Evolutionary conservation across 2,329 filamentous ascomycete genomes (phyloP), one percentile per base, ranked within the genome.

Genomic region (Apiospora saccharicola): DNA sequence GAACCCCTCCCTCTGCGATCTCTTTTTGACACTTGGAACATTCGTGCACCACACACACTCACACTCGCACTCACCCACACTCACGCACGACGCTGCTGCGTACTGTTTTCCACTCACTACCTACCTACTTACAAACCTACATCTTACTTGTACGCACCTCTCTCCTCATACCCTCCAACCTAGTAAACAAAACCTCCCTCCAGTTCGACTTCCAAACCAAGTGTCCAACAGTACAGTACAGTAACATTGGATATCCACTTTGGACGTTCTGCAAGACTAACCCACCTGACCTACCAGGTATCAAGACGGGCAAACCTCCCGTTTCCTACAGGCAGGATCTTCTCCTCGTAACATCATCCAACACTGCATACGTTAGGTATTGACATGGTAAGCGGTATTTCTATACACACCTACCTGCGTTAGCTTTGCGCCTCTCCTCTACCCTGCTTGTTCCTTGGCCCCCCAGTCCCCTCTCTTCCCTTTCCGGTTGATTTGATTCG

Each of bases 1-100:
- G 57, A 64, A 69, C 67, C 67, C 67, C 67, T 69, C 67, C 44
- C 61, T 41, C 61, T 64, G 57, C 57, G n/a, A 34, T 64, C 26
- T 64, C 41, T 64, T n/a, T n/a, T 24, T 22, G 57, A 64, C 57
- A 64, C 57, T 37, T 61, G 53, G 34, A 64, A 41, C 57, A 37
- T 64, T 64, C 57, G 57, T 64, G 57, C 57, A 64, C 57, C 34
- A 41, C 34, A 12, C 49, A 10, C 37, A 41, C 37, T 41, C 37
- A 41, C 37, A 8, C 37, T 41, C 37, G 37, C 37, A 41, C 37
- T 41, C 37, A 41, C 37, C 37, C 37, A 7, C 37, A 7, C 37
- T 41, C 37, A 49, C 22, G 46, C 10, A n/a, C 19, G 46, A 49
- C 22, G 46, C 46, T 49, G 46, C 46, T 49, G 46, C 46, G 46